These are phyloP conservation scores for Exophiala alcalophila DNA, from an alignment of 2,329 filamentous ascomycete genomes.

Conservation along the genomic window DNA sequence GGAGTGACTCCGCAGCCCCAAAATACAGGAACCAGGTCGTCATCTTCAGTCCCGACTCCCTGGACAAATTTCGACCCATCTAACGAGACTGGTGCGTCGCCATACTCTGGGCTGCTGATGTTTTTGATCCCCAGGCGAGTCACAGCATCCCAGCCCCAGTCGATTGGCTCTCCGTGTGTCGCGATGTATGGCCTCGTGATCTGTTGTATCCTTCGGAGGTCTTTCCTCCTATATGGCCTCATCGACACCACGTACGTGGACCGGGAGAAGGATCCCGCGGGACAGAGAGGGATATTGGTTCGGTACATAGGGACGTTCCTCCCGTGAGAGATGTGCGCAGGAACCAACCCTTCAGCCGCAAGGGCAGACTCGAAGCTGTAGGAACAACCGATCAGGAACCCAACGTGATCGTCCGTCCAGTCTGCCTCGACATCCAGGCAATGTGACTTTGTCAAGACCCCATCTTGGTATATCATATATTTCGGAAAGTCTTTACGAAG, in stretches of 20 bases:
- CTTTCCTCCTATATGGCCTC: slow-evolving; percentile 53
- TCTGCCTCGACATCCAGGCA: slow-evolving; percentile 46
- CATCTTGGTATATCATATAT: slow-evolving; percentile 58
- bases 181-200: slow-evolving; percentile 55
- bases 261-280: slow-evolving; percentile 57
- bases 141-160: slow-evolving; percentile 62
- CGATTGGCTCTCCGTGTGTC: slow-evolving; percentile 64
- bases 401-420: slow-evolving; percentile 60
- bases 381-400: slow-evolving; percentile 62
- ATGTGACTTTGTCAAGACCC: slow-evolving; percentile 40
- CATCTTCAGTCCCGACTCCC: slow-evolving; percentile 33
- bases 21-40: slow-evolving; percentile 54
- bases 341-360: slow-evolving; percentile 47
- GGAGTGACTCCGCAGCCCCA: slow-evolving; percentile 67
- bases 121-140: slow-evolving; percentile 54
- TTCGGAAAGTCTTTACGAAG: slow-evolving; percentile 57
- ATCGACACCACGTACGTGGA: slow-evolving; percentile 61
- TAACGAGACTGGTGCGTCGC: slow-evolving; percentile 45
- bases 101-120: slow-evolving; percentile 56
- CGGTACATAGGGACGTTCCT: slow-evolving; percentile 62
- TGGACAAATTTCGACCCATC: slow-evolving; percentile 36
- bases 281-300: slow-evolving; percentile 54
- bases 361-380: slow-evolving; percentile 63
- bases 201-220: slow-evolving; percentile 53
- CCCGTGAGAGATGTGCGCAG: slow-evolving; percentile 49